Evolutionary conservation across 2,329 filamentous ascomycete genomes (phyloP), one percentile per base, ranked within the genome.

Genomic region (Pseudogymnoascus sp.): DNA sequence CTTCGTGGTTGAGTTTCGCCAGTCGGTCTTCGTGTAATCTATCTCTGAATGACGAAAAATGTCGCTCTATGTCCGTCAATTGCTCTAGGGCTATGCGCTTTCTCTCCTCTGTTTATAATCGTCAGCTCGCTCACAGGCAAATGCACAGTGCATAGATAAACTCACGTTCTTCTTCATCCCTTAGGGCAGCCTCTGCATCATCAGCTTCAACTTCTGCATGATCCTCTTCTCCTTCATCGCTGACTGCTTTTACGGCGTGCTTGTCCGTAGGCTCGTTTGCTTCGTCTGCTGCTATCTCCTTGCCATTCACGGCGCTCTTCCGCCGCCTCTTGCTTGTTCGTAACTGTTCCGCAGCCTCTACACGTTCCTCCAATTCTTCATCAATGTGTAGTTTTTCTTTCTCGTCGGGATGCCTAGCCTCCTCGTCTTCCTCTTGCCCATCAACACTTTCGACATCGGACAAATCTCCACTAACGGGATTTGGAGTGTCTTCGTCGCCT

Each of bases 21-120:
- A 99, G 83, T 66, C 91, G 86, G 75, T 97, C 93, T 72, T 95
- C 91, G 75, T 93, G 95, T 43, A 97, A 83, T 68, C 92, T 96
- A 70, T 92, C 92, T 70, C 92, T 85, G 72, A 97, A 90, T 16
- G 89, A 84, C 64, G 88, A 86, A 77, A 99, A 99, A 72, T 95
- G 90, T 74, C 89, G 89, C 73, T 97, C 93, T 46, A 99, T 89
- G 16, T 85, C 84, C 16, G 85, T 82, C 69, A 97, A 83, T 68
- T 91, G 86, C 63, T 92, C 90, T 72, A 93, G 88, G 0, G 93
- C 93, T 36, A 84, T 84, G 71, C 87, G 87, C 77, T 93, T 95
- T 72, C 86, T 87, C 70, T 90, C 85, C 67, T 90, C 90, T 93
- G 70, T 70, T 37, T 65, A 66, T 75, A 66, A 77, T 73, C 69